Conservation (phyloP, 129 eudicot species). For the Ambrosia trifida region DNA sequence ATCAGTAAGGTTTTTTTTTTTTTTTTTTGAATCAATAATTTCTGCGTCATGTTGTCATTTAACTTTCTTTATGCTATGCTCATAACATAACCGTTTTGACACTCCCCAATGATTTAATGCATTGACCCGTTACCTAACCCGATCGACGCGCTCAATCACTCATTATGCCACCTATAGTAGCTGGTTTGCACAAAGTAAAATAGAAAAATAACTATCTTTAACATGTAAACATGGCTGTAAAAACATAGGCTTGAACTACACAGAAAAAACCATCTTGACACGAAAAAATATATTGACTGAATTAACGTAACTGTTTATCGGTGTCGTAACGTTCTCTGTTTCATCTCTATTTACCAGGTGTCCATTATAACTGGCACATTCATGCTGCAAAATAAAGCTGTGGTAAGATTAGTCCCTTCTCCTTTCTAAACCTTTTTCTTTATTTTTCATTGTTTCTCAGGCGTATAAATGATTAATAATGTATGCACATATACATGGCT, state of each 20-base stretch:
- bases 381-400: constrained; percentile 80
- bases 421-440: neutral
- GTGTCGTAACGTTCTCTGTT: constrained; percentile 1
- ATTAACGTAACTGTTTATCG: neutral
- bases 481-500: constrained; percentile 4
- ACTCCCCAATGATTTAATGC: neutral
- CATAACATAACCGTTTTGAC: neutral
- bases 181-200: no score
- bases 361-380: constrained; percentile 59
- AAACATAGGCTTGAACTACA: no score
- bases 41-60: neutral
- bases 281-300: no score
- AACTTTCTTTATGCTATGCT: neutral
- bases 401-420: constrained; percentile 47
- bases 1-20: constrained; percentile 51
- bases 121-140: neutral
- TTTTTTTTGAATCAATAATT: neutral
- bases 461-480: neutral
- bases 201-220: no score
- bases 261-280: no score
- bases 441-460: neutral
- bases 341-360: constrained; percentile 32
- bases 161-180: neutral
- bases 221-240: no score
- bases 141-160: neutral